Base-by-base conservation (phyloP, 192 early-diverging fungal species). In the Coemansia brasiliensis region DNA sequence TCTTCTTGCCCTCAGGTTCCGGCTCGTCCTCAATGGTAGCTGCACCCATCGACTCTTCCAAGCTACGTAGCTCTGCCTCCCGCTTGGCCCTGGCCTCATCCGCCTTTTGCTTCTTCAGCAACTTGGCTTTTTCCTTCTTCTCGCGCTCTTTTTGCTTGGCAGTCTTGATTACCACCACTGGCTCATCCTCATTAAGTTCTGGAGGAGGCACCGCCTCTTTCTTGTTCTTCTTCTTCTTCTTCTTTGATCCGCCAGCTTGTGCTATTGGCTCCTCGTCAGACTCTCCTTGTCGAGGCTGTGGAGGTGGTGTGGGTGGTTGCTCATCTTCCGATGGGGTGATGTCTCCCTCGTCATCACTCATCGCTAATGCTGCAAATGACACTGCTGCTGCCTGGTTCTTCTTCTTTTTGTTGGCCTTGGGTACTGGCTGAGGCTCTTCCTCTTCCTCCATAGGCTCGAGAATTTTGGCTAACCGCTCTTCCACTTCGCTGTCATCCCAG, bases 131-230 rank as follows among this genome's bases (percentile, higher is more conserved):
- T 24, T 80, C 77, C 67, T 80, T 80, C 53, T 71, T 80, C 55
- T 78, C 72, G 45, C 73, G 79, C 74, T 83, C 75, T 61, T 80
- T 80, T 51, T 80, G 70, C 57, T 71, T 78, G 32, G 78, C 77
- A 0, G 75, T 74, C 55, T 74, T 81, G 48, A 84, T 69, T 29
- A 73, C 76, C 24, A 71, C 81, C 55, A 59, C 70, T 13, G 74
- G 55, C 54, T 69, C 81, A 3, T 55, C 72, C 17, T 82, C 80
- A 32, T 55, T 40, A 2, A 48, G 67, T 11, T 52, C 52, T 35
- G 46, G 65, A 6, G 41, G 46, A 5, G 27, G 16, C 27, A n/a
- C 50, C 3, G 50, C 51, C 51, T 38, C 32, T 55, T 66, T 61
- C 40, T 72, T 67, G 53, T 60, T 60, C 61, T 69, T 69, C 35